phyloP scores from a whole-genome alignment of 2,329 filamentous ascomycete genomes.

The Penicillium sclerotiorum region DNA sequence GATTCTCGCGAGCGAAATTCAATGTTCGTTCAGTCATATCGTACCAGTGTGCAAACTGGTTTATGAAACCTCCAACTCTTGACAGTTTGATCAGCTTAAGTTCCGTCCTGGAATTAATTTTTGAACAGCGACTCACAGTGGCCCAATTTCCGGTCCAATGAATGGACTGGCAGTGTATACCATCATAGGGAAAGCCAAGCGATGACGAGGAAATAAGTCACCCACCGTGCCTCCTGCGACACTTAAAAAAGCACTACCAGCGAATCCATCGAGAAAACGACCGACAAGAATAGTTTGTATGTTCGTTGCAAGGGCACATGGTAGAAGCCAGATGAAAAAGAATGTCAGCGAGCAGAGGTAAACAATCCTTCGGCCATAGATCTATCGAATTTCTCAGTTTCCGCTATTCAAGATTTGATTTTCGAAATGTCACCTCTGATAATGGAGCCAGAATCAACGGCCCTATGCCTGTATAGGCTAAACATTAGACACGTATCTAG shows the following conservation, averaged over 20 bases:
- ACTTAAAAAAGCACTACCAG: conserved; percentile 57
- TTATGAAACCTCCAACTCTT: conserved; percentile 74
- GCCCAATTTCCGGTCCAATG: conserved; percentile 60
- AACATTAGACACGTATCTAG: conserved; percentile 13
- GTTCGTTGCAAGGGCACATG: conserved; percentile 78
- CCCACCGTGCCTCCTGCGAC: conserved; percentile 86
- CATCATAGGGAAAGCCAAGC: conserved; percentile 81
- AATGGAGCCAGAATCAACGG: conserved; percentile 66
- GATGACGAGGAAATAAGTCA: conserved; percentile 70
- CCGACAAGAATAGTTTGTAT: conserved; percentile 77
- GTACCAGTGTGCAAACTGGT: conserved; percentile 68
- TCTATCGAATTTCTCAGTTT: conserved; percentile 49
- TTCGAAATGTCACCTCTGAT: conserved; percentile 62
- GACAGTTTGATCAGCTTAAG: conserved; percentile 37
- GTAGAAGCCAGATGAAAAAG: conserved; percentile 79
- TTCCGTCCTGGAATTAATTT: conserved; percentile 5
- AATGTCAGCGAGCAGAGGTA: conserved; percentile 74
- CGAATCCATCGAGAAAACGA: conserved; percentile 67
- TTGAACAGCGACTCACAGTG: conserved; percentile 41
- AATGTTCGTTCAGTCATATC: no score
- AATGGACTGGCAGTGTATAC: conserved; percentile 69
- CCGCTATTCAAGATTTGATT: no score
- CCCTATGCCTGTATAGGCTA: conserved; percentile 51
- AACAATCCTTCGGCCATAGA: conserved; percentile 80
- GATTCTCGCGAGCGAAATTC: no score